phyloP scores from a whole-genome alignment of 2,329 filamentous ascomycete genomes.

The Dactylellina haptotyla region DNA sequence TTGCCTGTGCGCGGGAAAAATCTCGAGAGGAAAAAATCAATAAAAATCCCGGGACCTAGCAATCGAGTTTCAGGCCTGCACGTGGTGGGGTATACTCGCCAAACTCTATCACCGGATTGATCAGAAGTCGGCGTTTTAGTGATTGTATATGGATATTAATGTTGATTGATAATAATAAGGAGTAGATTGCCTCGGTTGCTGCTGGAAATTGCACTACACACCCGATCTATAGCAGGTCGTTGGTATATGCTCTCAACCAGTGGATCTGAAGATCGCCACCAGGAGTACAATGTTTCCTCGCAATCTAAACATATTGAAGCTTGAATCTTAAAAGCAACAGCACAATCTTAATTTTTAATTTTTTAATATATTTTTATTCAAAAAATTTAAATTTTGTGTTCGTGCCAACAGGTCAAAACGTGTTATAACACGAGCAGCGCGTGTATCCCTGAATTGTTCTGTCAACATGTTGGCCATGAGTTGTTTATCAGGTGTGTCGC shows the following conservation, averaged over 20 bases:
- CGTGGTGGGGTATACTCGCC: slow-evolving; percentile 25
- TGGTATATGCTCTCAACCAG: background rate
- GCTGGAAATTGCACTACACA: background rate
- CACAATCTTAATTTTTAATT: too few relatives aligned
- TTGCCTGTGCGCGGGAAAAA: slow-evolving; percentile 6
- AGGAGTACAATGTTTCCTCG: background rate
- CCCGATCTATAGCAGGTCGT: slow-evolving; percentile 2
- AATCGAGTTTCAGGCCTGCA: slow-evolving; percentile 25
- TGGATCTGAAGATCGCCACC: background rate
- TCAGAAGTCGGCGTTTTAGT: slow-evolving; percentile 36
- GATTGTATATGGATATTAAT: slow-evolving; percentile 41
- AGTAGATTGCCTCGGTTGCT: slow-evolving; percentile 44
- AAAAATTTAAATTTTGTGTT: too few relatives aligned
- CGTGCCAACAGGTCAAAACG: too few relatives aligned
- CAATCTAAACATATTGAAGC: background rate
- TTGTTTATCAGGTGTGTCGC: slow-evolving; percentile 1
- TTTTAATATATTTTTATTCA: background rate
- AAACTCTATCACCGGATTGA: slow-evolving; percentile 8
- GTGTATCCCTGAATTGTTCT: background rate
- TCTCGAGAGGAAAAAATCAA: background rate
- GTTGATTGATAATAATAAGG: slow-evolving; percentile 45
- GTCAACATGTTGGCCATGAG: background rate
- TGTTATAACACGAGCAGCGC: too few relatives aligned
- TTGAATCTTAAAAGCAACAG: too few relatives aligned
- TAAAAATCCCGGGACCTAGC: background rate